Evolutionary conservation across 176 grass and related monocot species (phyloP), one percentile per base, ranked within the genome.

Genomic region (Saccharum officinarum): DNA sequence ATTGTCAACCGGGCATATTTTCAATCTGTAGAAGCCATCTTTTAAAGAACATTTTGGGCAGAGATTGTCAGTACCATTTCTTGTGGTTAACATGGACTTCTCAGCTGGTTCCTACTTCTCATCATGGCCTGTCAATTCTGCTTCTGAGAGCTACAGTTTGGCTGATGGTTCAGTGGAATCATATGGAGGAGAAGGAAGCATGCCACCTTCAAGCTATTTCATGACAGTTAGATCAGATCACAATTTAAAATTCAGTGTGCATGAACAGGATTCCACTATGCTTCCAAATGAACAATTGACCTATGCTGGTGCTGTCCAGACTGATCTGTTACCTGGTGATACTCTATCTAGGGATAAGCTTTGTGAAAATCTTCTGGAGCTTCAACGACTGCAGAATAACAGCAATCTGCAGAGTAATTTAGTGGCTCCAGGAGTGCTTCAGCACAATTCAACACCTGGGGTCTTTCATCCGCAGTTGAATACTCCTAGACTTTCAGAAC

Each of bases 41-140:
- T 34, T 7, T 10, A 37, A 80, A 75, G 25, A 50, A 37, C 42
- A 13, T 80, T 80, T 69, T 68, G 39, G 66, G 41, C 70, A 83
- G 61, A 84, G 76, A 20, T 69, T 87, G 28, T 18, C 25, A 34
- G 55, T 11, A n/a, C 3, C 18, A 52, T 64, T 76, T 69, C 8
- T 68, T 66, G 54, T 33, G 39, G 69, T 80, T 80, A 42, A 69
- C 30, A 91, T 91, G 89, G 81, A 91, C 40, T 75, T 84, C 69
- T n/a, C 75, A 37, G 23, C 26, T 68, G 76, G 69, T 80, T 91
- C 89, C 70, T 91, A 84, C 69, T 79, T 91, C 73, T 71, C 83
- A 65, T 34, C 88, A 34, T 91, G 89, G 84, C 30, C 85, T 88
- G 42, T 18, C 82, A 89, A 82, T 85, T 89, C 83, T 52, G 63